Conservation (phyloP, 495 filamentous ascomycete genomes). For the Daldinia childiae region DNA sequence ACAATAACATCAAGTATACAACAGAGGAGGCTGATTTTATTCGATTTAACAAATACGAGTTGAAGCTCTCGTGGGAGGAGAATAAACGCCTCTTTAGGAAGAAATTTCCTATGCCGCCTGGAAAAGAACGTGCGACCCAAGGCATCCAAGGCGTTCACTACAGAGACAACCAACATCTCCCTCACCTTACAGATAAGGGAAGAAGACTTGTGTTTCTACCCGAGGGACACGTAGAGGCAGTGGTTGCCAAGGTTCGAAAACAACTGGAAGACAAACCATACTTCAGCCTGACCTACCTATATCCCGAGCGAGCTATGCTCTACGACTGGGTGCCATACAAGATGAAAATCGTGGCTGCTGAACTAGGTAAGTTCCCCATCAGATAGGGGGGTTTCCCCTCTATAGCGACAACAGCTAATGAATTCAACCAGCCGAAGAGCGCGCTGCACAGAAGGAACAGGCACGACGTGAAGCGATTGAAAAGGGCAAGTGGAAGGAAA, state of each 20-base stretch:
- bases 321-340: constrained; percentile 51
- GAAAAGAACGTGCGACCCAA: constrained; percentile 30
- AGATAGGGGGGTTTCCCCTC: not conserved
- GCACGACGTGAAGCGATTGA: constrained; percentile 20
- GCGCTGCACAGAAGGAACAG: constrained; percentile 24
- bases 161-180: constrained; percentile 48
- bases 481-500: constrained; percentile 27
- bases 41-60: constrained; percentile 50
- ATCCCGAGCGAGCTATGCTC: constrained; percentile 52
- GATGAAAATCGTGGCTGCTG: constrained; percentile 39
- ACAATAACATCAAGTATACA: constrained; percentile 49
- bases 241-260: constrained; percentile 14
- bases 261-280: constrained; percentile 36
- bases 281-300: constrained; percentile 47
- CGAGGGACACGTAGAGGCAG: constrained; percentile 35
- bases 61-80: constrained; percentile 46
- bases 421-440: constrained; percentile 24
- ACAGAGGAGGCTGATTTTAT: constrained; percentile 49
- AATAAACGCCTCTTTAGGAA: constrained; percentile 42
- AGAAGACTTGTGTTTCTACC: constrained; percentile 42
- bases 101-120: constrained; percentile 40
- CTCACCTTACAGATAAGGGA: constrained; percentile 31
- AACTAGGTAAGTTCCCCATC: constrained; percentile 50
- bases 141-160: constrained; percentile 54
- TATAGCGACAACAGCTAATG: constrained; percentile 3